Evolutionary conservation across 2,329 filamentous ascomycete genomes (phyloP), one percentile per base, ranked within the genome.

Genomic region (Aureobasidium sp.): DNA sequence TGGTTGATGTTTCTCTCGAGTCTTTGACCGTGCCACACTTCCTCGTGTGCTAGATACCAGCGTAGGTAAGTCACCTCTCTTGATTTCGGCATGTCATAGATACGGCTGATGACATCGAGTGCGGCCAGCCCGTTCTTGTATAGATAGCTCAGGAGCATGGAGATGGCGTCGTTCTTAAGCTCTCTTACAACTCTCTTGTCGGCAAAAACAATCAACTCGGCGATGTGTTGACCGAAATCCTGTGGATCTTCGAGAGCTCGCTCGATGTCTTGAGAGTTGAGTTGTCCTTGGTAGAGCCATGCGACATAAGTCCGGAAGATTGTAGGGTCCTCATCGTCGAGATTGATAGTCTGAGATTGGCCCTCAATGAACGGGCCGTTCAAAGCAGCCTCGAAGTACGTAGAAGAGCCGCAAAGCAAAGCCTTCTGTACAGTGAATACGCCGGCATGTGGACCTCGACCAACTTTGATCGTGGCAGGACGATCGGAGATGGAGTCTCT

Each of bases 251-350:
- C 17, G 17, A 59, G 42, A 5, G 8, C 31, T 7, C 17, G 14
- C 20, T 34, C 12, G 14, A 47, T 39, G 9, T 48, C 55, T 5
- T 27, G 31, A 17, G 29, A 36, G 0, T 34, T 20, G 14, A 59
- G 31, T 7, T 44, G 41, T 27, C 44, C 44, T 27, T 47, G 55
- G 25, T 59, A 59, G 9, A 59, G 55, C 55, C 55, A 59, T 2
- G 55, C 42, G 14, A 48, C 20, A 14, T 31, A 59, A 6, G 55
- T 59, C 9, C 42, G 12, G 12, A 59, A 59, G 42, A 48, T n/a
- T 17, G 17, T 6, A 20, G 44, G 29, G 15, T 59, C 42, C 6
- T 48, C 42, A 5, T 59, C 55, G 7, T 59, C 55, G 1, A 59
- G 42, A 14, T 48, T 15, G 29, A 59, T 31, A 9, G 14, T 47